Conservation (phyloP, 257 asterid genomes). For the Solanum acaule region DNA sequence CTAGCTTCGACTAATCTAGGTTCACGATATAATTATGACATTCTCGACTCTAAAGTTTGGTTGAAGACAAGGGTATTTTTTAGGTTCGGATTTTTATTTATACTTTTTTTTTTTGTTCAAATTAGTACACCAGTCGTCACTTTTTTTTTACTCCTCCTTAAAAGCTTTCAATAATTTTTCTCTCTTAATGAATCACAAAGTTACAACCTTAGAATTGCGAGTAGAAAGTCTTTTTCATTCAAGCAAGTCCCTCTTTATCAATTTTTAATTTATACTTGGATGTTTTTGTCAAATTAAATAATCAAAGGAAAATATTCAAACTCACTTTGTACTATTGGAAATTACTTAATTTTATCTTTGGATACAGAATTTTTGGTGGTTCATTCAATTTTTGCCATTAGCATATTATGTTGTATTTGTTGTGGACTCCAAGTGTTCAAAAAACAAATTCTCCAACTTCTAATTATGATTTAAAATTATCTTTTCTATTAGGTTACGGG, state of each 20-base stretch:
- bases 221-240: accelerated
- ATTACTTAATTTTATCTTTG: neutral
- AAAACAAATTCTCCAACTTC: too few species aligned
- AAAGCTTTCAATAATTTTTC: neutral
- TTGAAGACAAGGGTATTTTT: neutral
- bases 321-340: neutral
- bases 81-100: neutral
- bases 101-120: neutral
- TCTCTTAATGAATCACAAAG: too few species aligned
- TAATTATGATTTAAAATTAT: neutral
- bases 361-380: neutral
- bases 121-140: too few species aligned
- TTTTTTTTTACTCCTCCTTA: too few species aligned
- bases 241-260: neutral
- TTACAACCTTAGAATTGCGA: neutral
- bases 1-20: neutral
- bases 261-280: neutral
- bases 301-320: neutral
- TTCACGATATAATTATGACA: neutral
- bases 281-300: neutral
- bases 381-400: neutral
- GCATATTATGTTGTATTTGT: neutral
- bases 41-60: neutral
- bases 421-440: neutral
- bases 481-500: neutral